Conservation (phyloP, 805 yeast species). For the Lipomyces oligophaga region DNA sequence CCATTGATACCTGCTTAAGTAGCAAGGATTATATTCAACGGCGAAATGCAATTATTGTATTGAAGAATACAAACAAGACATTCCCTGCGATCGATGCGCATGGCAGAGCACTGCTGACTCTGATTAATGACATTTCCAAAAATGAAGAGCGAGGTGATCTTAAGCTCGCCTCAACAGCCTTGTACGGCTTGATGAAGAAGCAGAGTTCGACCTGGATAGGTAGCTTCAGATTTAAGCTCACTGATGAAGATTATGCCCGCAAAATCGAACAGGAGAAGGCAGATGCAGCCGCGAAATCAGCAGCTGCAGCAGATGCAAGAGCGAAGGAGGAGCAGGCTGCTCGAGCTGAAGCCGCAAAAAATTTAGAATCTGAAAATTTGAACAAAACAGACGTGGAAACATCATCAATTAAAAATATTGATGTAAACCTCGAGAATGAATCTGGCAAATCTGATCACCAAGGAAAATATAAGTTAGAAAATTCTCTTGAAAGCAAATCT, state of each 20-base stretch:
- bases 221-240: slow-evolving; percentile 1
- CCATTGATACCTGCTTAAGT: slow-evolving; percentile 44
- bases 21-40: slow-evolving; percentile 69
- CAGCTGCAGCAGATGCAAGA: neutral
- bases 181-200: slow-evolving; percentile 33
- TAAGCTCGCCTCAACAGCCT: slow-evolving; percentile 58
- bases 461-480: no score
- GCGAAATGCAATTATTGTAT: slow-evolving; percentile 71
- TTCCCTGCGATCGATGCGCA: slow-evolving; percentile 70
- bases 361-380: neutral
- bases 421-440: neutral
- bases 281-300: slow-evolving; percentile 2
- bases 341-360: slow-evolving; percentile 1
- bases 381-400: neutral
- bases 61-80: slow-evolving; percentile 58
- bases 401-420: neutral
- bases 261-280: slow-evolving; percentile 1
- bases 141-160: slow-evolving; percentile 74
- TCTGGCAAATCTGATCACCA: neutral
- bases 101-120: slow-evolving; percentile 49
- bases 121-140: slow-evolving; percentile 47
- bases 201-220: slow-evolving; percentile 32
- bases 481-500: neutral
- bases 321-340: neutral
- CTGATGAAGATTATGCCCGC: slow-evolving; percentile 12